Evolutionary conservation across 768 basidiomycete genomes (phyloP), one percentile per base, ranked within the genome.

Genomic region (Cyathus striatus): DNA sequence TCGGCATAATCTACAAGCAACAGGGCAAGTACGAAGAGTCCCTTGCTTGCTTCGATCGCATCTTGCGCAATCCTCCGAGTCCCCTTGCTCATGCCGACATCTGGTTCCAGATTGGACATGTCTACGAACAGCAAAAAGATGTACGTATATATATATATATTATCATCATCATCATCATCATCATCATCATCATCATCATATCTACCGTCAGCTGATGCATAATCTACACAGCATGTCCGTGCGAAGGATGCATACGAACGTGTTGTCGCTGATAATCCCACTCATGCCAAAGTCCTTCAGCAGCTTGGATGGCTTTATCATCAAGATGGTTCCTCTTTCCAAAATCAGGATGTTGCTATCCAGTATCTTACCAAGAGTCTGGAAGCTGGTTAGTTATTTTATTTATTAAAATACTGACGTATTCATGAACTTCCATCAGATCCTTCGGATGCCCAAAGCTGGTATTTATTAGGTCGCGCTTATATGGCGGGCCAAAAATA

Each of bases 101-200:
- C 50, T 98, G 94, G 93, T 98, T 98, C 80, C 96, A 99, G 67
- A 96, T 99, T 47, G 96, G 96, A 2, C 96, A 98, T 57, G 95
- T 98, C 16, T 92, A 90, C 55, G 96, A 98, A 64, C 94, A 96
- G 59, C 90, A 95, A 63, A 87, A 92, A 66, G 93, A 98, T 60
- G 94, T 94, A 60, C 64, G 68, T 64, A n/a, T 36, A 7, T 30
- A 9, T 30, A 7, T 7, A 7, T 30, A 30, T 9, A 7, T 30
- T 30, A 9, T 30, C n/a, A 17, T 10, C n/a, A 12, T 38, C 17
- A 43, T 37, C 26, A 25, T 27, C 27, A 25, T 44, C 6, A 1
- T 27, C 26, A 51, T 24, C 26, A 34, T 33, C 37, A 44, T 23
- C 45, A 54, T n/a, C n/a, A n/a, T n/a, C n/a, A n/a, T n/a, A n/a